Conservation (phyloP, 345 rosid genomes). For the Salix viminalis region DNA sequence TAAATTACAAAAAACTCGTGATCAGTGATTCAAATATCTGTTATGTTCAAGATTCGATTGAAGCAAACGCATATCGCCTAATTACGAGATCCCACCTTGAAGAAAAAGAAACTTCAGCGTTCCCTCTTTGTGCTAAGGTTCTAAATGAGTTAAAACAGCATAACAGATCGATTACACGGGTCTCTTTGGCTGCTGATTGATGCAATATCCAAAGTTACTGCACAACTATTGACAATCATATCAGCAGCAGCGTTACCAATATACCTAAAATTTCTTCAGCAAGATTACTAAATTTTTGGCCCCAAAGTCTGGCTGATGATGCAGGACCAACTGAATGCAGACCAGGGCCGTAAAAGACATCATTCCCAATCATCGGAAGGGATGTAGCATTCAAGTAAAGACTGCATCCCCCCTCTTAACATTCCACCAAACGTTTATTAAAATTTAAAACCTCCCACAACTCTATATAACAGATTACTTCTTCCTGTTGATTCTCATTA, state of each 20-base stretch:
- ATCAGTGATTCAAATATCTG: neutral
- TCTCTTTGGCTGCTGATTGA: too few species aligned
- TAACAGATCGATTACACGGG: neutral
- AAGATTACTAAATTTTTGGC: neutral
- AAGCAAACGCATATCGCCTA: neutral
- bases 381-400: conserved; percentile 48
- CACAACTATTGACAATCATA: neutral
- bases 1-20: neutral
- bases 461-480: conserved; percentile 20
- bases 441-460: conserved; percentile 7
- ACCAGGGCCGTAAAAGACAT: neutral
- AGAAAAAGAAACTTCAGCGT: neutral
- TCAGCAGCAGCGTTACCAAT: neutral
- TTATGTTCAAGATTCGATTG: neutral
- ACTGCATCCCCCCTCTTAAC: conserved; percentile 44
- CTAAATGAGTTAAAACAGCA: neutral
- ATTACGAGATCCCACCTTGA: neutral
- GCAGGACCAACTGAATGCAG: conserved; percentile 10
- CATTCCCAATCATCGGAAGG: conserved; percentile 39
- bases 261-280: neutral
- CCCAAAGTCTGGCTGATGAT: neutral
- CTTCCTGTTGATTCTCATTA: conserved; percentile 22
- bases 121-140: neutral
- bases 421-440: conserved; percentile 43
- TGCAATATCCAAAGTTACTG: neutral